Evolutionary conservation across 306 rosid genomes (phyloP).

Genomic region (Carpinus fangiana): DNA sequence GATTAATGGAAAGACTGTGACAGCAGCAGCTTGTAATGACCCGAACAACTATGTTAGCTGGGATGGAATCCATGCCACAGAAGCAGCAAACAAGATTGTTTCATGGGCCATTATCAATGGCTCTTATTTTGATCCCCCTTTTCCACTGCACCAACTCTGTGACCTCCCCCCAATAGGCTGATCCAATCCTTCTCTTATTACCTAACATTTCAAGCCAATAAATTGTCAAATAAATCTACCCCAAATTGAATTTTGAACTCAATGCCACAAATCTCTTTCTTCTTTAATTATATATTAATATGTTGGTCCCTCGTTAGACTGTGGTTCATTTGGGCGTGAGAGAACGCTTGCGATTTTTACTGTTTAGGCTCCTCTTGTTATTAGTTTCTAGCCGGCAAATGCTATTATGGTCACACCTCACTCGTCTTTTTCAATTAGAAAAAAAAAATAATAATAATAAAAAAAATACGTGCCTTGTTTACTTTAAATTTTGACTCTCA

Average conservation of each 20-base stretch:
- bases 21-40: slow-evolving; percentile 68
- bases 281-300: not conserved
- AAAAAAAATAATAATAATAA: too few relatives aligned
- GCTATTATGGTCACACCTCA: too few relatives aligned
- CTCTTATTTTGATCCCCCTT: slow-evolving; percentile 67
- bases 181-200: slow-evolving; percentile 1
- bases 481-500: too few relatives aligned
- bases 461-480: too few relatives aligned
- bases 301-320: too few relatives aligned
- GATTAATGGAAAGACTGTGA: slow-evolving; percentile 50
- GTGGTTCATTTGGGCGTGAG: too few relatives aligned
- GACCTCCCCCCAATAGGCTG: slow-evolving; percentile 53
- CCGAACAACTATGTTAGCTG: slow-evolving; percentile 85
- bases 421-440: too few relatives aligned
- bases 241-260: not conserved
- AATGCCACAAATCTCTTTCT: not conserved
- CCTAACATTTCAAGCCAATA: not conserved
- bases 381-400: too few relatives aligned
- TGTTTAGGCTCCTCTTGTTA: too few relatives aligned
- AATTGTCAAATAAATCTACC: not conserved
- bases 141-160: slow-evolving; percentile 58
- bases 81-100: slow-evolving; percentile 77
- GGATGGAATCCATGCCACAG: slow-evolving; percentile 95
- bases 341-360: too few relatives aligned
- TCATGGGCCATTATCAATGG: slow-evolving; percentile 76